These are phyloP conservation scores for Penicillium canariense DNA, from an alignment of 495 filamentous ascomycete genomes.

Conservation along the genomic window DNA sequence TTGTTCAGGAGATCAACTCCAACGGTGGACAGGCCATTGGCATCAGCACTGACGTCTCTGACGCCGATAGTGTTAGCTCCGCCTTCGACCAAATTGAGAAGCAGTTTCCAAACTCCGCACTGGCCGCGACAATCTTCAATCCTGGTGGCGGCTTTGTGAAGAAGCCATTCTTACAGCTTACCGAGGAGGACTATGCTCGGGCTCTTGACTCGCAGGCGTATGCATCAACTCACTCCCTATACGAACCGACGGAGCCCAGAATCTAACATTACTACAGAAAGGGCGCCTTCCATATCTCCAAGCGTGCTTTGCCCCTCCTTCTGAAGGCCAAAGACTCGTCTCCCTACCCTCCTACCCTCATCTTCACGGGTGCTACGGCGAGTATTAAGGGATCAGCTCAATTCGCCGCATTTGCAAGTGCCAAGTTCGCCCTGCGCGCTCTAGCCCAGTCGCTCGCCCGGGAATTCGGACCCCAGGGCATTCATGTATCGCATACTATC, in stretches of 20 bases:
- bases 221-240: constrained; percentile 20
- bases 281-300: constrained; percentile 77
- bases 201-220: constrained; percentile 62
- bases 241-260: neutral
- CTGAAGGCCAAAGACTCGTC: constrained; percentile 51
- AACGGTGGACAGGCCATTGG: constrained; percentile 72
- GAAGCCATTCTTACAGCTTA: constrained; percentile 81
- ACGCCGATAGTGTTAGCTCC: constrained; percentile 56
- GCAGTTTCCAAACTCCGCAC: constrained; percentile 42
- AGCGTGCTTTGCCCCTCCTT: constrained; percentile 69
- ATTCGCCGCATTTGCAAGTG: constrained; percentile 70
- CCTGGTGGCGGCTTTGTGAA: constrained; percentile 64
- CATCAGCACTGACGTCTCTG: constrained; percentile 69
- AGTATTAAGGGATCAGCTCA: constrained; percentile 69
- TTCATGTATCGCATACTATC: constrained; percentile 84
- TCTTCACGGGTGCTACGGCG: constrained; percentile 86
- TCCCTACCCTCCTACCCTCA: constrained; percentile 69
- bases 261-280: constrained; percentile 38
- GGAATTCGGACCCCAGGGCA: constrained; percentile 85
- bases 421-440: constrained; percentile 79
- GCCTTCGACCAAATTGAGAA: constrained; percentile 69
- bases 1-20: constrained; percentile 72
- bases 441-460: constrained; percentile 74
- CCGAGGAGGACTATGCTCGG: constrained; percentile 58
- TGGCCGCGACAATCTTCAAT: constrained; percentile 84